A percentile compares a stretch with the other conserved stretches of the same genome.
Evolutionary conservation across 345 rosid species (phyloP).

Genomic region (Leavenworthia alabamica): DNA sequence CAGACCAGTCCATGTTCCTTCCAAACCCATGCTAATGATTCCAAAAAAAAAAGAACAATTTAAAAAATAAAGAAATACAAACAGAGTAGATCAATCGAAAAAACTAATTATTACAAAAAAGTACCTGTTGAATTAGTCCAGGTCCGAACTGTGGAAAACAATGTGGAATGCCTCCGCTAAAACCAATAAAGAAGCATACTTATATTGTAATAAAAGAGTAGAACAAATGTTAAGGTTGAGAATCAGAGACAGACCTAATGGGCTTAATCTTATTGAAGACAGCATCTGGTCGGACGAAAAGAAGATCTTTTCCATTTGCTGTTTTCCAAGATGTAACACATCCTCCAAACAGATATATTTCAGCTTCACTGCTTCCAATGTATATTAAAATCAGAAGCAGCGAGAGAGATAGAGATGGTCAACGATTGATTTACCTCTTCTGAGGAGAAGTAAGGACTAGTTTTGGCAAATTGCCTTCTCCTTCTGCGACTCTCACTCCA

Average conservation of each 20-base stretch:
- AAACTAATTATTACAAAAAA: background rate
- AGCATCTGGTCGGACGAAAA: conserved; percentile 93
- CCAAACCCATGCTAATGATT: conserved; percentile 83
- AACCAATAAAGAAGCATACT: conserved; percentile 11
- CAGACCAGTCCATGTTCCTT: conserved; percentile 91
- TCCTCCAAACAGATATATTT: conserved; percentile 81
- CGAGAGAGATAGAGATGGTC: background rate
- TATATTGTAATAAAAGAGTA: background rate
- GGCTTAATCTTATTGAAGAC: conserved; percentile 88
- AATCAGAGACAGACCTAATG: conserved; percentile 44
- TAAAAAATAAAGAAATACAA: background rate
- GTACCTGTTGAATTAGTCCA: conserved; percentile 81
- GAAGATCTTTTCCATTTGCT: conserved; percentile 66
- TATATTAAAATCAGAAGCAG: background rate
- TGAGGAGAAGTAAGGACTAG: conserved; percentile 67
- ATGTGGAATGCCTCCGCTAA: conserved; percentile 93
- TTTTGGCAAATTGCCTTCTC: conserved; percentile 81
- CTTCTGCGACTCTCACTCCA: conserved; percentile 68
- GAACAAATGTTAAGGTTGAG: background rate
- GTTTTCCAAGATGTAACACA: conserved; percentile 89
- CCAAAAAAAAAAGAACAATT: background rate
- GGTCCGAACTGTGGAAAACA: conserved; percentile 99
- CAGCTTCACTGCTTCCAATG: conserved; percentile 62
- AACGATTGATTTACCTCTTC: conserved; percentile 41
- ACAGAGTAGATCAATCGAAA: background rate